Base-by-base conservation (phyloP, 345 rosid species). In the Aethionema arabicum region DNA sequence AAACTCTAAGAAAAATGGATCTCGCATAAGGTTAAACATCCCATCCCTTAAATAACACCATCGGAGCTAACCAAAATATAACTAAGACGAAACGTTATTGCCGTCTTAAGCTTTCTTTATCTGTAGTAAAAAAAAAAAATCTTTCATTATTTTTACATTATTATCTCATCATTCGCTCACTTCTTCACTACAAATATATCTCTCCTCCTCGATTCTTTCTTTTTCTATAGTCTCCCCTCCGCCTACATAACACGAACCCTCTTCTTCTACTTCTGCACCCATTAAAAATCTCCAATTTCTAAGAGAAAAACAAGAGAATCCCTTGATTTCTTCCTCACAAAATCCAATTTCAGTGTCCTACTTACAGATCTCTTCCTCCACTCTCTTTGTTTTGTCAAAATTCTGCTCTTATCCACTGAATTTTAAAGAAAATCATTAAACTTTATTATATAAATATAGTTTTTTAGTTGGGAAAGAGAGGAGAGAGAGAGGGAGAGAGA, bases 401-500 rank as follows among this genome's bases (percentile, higher is more conserved):
- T 61, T 61, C 73, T 49, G 55, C 59, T 41, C 47, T 70, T 70
- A 70, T 70, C 74, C 68, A 56, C 39, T 61, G 37, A 31, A 57
- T 54, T 52, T 40, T 32, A 31, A 54, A 15, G 51, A 52, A 37
- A 48, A 11, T 35, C 11, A 46, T 49, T 55, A 9, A 15, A 16
- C 7, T 33, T 58, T 14, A 43, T 9, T 61, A 33, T 15, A 27
- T 46, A 46, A 5, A 52, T 21, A 53, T 37, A 45, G 32, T 44
- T 45, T 32, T 47, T 54, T 39, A 63, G 69, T 70, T 63, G 60
- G 74, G 69, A 43, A 51, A 63, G 74, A 70, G 62, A 27, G 62
- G 69, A 43, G 53, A 63, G 74, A 63, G 74, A 27, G 62, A 57
- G 75, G 27, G 69, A 43, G 53, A 63, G 74, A 70, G 62, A 27